phyloP scores from a whole-genome alignment of 306 rosid species.

The Cucumis cinereus region DNA sequence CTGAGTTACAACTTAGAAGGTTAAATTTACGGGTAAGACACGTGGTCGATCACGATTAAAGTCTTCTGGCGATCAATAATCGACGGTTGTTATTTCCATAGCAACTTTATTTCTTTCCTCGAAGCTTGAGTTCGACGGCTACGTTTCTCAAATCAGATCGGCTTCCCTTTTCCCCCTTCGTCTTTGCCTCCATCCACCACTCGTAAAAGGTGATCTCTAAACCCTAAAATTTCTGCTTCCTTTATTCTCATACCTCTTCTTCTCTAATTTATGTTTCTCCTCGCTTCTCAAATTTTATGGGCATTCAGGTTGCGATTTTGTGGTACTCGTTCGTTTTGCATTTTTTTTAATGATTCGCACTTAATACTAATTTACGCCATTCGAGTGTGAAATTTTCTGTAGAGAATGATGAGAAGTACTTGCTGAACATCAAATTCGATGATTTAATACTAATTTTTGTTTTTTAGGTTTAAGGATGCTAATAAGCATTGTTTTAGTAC shows the following conservation, averaged over 20 bases:
- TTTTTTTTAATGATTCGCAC: background rate
- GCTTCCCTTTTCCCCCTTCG: background rate
- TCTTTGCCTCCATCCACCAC: background rate
- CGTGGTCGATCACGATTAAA: slow-evolving; percentile 8
- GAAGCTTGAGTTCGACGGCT: slow-evolving; percentile 1
- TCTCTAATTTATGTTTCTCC: background rate
- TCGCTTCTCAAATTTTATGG: background rate
- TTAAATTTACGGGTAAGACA: background rate
- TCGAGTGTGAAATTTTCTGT: background rate
- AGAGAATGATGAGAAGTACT: background rate
- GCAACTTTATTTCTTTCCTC: background rate
- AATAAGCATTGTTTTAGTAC: background rate
- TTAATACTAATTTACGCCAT: background rate
- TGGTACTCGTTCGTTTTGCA: background rate
- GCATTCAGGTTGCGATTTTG: background rate
- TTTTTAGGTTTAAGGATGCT: background rate
- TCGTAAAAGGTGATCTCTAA: slow-evolving; percentile 6
- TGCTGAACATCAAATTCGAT: background rate
- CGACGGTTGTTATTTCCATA: slow-evolving; percentile 9
- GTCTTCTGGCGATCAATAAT: background rate
- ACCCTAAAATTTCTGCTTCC: background rate
- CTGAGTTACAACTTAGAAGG: background rate
- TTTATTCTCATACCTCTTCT: background rate
- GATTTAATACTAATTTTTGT: background rate
- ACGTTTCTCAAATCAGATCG: slow-evolving; percentile 10